Base-by-base conservation (phyloP, 2,329 filamentous ascomycete genomes). In the Cercospora sp. region DNA sequence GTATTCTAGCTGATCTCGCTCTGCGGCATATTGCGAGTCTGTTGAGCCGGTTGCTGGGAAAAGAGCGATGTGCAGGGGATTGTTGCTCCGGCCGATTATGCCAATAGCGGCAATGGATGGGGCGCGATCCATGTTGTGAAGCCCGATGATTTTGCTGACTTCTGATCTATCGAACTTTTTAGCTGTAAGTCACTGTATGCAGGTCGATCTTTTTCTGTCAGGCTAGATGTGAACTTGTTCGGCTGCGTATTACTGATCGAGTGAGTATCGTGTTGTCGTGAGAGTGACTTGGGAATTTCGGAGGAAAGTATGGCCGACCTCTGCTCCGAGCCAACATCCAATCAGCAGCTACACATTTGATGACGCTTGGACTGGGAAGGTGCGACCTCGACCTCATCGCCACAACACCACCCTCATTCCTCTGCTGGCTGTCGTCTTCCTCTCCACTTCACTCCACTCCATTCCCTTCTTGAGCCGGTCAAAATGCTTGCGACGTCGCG, bases 21-120 rank as follows among this genome's bases (percentile, higher is more conserved):
- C 33, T 18, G 66, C 53, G 58, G 72, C 60, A 58, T 73, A 68
- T 28, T 45, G 42, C 13, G 48, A 71, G 8, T 72, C 70, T 55
- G 73, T 71, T 20, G 70, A 40, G 26, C 72, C 71, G 7, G 74
- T 75, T n/a, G 90, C 91, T 62, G 93, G 91, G 81, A 97, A 97
- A 78, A 97, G 88, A 69, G 92, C 89, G 75, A 97, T 91, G 82
- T 98, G 94, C 72, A 98, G 90, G 68, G 94, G 95, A 78, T 97
- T 97, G 83, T 98, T 97, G 80, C 96, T 91, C 82, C 95, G 93
- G 73, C 95, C 94, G 75, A 99, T 96, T 63, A 98, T 86, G 80
- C 93, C 94, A 75, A 99, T 89, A 78, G 94, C 97, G 80, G 93
- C 94, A 80, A 98, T 95, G 40, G 91, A 92, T 31, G 94, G 83